phyloP scores from a whole-genome alignment of 352 stramenopile genomes.

The Pythium oligandrum region DNA sequence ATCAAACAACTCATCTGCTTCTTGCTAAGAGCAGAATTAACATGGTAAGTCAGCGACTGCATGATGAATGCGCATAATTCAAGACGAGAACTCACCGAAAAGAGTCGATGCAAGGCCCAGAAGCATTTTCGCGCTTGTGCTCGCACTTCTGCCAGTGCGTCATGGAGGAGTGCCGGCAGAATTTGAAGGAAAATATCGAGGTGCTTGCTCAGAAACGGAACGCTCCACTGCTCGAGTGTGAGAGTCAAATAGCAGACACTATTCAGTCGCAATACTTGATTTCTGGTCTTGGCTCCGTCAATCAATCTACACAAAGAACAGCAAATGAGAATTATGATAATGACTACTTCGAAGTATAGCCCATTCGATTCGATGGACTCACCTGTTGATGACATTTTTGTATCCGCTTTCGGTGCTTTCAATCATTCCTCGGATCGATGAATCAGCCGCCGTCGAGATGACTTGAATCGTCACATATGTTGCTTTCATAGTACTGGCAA shows the following conservation, averaged over 20 bases:
- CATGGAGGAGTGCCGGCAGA: constrained; percentile 52
- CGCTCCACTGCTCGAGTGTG: constrained; percentile 58
- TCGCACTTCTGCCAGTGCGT: constrained; percentile 71
- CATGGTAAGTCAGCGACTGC: neutral
- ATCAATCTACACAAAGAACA: constrained; percentile 38
- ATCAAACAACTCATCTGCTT: constrained; percentile 48
- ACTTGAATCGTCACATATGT: constrained; percentile 88
- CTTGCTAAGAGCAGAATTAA: constrained; percentile 19
- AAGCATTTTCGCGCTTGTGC: constrained; percentile 74
- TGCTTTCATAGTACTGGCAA: constrained; percentile 69
- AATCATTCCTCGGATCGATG: constrained; percentile 70
- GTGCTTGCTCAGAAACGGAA: constrained; percentile 59
- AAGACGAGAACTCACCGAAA: constrained; percentile 30
- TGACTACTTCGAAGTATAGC: no score
- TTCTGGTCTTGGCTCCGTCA: constrained; percentile 67
- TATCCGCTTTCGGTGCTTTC: constrained; percentile 74
- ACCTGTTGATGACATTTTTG: constrained; percentile 68
- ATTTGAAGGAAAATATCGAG: constrained; percentile 52
- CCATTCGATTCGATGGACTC: constrained; percentile 9
- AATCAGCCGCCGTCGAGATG: constrained; percentile 71
- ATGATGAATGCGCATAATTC: no score
- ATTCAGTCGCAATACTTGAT: constrained; percentile 68
- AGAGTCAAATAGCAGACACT: constrained; percentile 78
- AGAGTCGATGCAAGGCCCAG: constrained; percentile 69
- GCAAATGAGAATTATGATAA: no score